Conservation (phyloP, 148 eudicot genomes). For the Spergularia bocconei region DNA sequence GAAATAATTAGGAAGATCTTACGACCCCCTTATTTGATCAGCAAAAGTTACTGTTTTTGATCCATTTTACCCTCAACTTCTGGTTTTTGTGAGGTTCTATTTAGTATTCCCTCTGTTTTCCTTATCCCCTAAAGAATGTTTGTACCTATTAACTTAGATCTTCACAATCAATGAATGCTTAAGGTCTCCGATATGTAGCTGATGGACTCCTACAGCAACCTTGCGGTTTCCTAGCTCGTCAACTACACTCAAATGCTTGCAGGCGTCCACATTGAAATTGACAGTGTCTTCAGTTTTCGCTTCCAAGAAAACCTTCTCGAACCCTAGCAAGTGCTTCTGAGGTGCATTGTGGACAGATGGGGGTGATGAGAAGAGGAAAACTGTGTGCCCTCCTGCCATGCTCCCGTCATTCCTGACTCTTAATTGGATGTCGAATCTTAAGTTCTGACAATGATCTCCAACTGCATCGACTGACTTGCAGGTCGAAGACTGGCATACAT, state of each 20-base stretch:
- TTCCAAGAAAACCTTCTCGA: slow-evolving; percentile 63
- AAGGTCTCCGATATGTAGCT: slow-evolving; percentile 67
- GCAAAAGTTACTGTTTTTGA: slow-evolving; percentile 5
- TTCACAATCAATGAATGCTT: slow-evolving; percentile 51
- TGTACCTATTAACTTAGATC: slow-evolving; percentile 26
- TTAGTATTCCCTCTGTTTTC: not conserved
- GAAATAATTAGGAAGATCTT: slow-evolving; percentile 26
- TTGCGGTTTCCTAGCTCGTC: slow-evolving; percentile 65
- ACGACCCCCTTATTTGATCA: slow-evolving; percentile 22
- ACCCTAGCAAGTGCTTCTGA: slow-evolving; percentile 67
- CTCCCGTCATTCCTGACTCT: slow-evolving; percentile 57
- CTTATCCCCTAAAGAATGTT: slow-evolving; percentile 20
- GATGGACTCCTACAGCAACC: slow-evolving; percentile 65
- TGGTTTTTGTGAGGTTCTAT: not conserved
- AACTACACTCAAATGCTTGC: slow-evolving; percentile 81
- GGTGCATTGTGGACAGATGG: slow-evolving; percentile 70
- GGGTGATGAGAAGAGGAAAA: slow-evolving; percentile 63
- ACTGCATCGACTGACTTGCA: slow-evolving; percentile 61
- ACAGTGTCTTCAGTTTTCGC: slow-evolving; percentile 44
- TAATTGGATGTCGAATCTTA: slow-evolving; percentile 52
- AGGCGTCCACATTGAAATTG: slow-evolving; percentile 63
- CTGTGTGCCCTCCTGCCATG: slow-evolving; percentile 56
- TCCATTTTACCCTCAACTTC: not conserved
- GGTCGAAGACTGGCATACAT: slow-evolving; percentile 47
- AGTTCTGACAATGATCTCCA: slow-evolving; percentile 43